phyloP scores from a whole-genome alignment of 2,329 filamentous ascomycete genomes.

The Penicillium sp. region DNA sequence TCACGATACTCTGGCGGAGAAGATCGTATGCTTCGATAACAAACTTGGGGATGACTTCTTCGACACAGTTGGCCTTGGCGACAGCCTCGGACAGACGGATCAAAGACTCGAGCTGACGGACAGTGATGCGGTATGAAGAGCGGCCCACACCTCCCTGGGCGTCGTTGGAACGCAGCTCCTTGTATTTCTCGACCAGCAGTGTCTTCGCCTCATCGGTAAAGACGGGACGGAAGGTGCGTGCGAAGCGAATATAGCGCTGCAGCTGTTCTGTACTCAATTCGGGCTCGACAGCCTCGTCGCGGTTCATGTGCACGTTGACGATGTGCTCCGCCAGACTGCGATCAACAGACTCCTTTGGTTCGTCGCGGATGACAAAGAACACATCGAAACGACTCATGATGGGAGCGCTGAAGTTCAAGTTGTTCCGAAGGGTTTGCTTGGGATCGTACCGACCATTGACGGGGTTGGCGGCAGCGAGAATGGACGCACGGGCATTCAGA shows the following conservation, averaged over 20 bases:
- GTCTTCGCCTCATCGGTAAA: slow-evolving; percentile 86
- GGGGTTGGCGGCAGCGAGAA: slow-evolving; percentile 93
- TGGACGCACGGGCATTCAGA: slow-evolving; percentile 90
- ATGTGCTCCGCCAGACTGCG: slow-evolving; percentile 92
- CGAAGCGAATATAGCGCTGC: slow-evolving; percentile 96
- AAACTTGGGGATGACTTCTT: slow-evolving; percentile 79
- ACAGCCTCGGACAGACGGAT: slow-evolving; percentile 97
- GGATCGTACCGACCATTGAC: slow-evolving; percentile 93
- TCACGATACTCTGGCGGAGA: slow-evolving; percentile 91
- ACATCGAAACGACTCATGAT: slow-evolving; percentile 99
- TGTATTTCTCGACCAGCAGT: slow-evolving; percentile 87
- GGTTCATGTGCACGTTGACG: slow-evolving; percentile 86
- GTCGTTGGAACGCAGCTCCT: slow-evolving; percentile 89
- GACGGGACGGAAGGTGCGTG: slow-evolving; percentile 87
- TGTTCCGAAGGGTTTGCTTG: slow-evolving; percentile 86
- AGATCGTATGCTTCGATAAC: slow-evolving; percentile 91
- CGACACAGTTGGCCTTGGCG: slow-evolving; percentile 93
- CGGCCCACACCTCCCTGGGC: slow-evolving; percentile 89
- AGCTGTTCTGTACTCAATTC: slow-evolving; percentile 96
- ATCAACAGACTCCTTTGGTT: slow-evolving; percentile 90
- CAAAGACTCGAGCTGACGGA: slow-evolving; percentile 91
- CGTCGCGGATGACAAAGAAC: slow-evolving; percentile 96
- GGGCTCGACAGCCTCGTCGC: slow-evolving; percentile 85
- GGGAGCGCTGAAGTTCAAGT: slow-evolving; percentile 97
- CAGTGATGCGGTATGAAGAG: slow-evolving; percentile 96